Conservation (phyloP, 148 eudicot species). For the Pharnaceum exiguum region DNA sequence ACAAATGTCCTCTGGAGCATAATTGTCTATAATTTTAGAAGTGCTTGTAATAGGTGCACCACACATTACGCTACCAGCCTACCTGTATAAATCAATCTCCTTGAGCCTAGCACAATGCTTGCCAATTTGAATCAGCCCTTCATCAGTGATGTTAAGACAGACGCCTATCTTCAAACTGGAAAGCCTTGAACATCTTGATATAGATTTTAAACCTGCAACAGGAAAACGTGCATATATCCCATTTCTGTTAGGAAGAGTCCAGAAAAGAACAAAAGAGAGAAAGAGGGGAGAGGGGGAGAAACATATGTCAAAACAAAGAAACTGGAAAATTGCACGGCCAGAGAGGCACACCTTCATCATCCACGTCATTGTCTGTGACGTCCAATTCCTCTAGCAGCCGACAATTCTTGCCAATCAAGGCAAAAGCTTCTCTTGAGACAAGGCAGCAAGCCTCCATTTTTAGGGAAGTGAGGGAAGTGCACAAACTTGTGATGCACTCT, state of each 20-base stretch:
- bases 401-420: constrained; percentile 61
- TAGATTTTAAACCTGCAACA: constrained; percentile 55
- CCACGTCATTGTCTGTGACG: constrained; percentile 67
- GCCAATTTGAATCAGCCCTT: constrained; percentile 64
- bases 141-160: constrained; percentile 60
- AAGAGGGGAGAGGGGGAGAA: not conserved
- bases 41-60: too few relatives aligned
- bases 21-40: too few relatives aligned
- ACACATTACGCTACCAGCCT: not conserved
- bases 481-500: constrained; percentile 52
- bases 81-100: constrained; percentile 88
- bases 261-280: too few relatives aligned
- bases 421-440: constrained; percentile 57
- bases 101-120: constrained; percentile 48
- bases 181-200: constrained; percentile 59
- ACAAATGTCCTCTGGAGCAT: too few relatives aligned
- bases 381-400: constrained; percentile 64
- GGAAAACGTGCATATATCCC: not conserved
- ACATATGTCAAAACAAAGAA: not conserved
- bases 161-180: constrained; percentile 64
- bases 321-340: too few relatives aligned
- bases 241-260: not conserved
- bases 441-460: constrained; percentile 76
- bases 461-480: constrained; percentile 53
- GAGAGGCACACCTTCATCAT: constrained; percentile 54